Conservation (phyloP, 208 protist genomes). For the Leishmania turanica region DNA sequence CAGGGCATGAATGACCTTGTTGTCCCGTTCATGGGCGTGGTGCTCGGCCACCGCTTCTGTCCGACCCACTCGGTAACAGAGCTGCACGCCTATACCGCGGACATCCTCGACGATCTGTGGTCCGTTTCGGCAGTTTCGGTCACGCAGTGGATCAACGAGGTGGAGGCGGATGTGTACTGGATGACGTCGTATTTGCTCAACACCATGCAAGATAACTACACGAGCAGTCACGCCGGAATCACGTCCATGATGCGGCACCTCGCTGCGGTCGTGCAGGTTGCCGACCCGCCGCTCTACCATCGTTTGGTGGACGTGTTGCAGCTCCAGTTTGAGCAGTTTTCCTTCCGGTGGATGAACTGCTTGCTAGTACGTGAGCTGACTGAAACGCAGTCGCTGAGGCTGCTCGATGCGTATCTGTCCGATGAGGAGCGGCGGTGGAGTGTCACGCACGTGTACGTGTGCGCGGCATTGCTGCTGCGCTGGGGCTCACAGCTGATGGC, state of each 20-base stretch:
- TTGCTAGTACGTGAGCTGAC: constrained; percentile 90
- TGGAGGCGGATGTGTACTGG: constrained; percentile 94
- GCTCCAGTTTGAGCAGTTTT: constrained; percentile 81
- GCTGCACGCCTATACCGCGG: constrained; percentile 41
- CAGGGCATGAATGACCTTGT: constrained; percentile 96
- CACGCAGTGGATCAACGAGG: constrained; percentile 53
- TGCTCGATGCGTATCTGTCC: constrained; percentile 92
- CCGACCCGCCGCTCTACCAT: constrained; percentile 61
- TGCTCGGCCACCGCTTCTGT: constrained; percentile 63
- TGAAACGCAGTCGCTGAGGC: constrained; percentile 66
- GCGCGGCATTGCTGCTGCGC: constrained; percentile 79
- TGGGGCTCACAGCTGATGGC: constrained; percentile 61
- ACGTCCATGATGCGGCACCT: constrained; percentile 89
- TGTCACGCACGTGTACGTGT: constrained; percentile 88
- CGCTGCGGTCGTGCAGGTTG: constrained; percentile 59
- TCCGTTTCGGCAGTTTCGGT: constrained; percentile 38
- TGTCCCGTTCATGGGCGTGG: constrained; percentile 91
- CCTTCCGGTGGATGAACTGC: constrained; percentile 95
- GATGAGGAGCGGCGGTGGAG: constrained; percentile 71
- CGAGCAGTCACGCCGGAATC: constrained; percentile 88
- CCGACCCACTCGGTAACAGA: constrained; percentile 48
- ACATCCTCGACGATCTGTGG: constrained; percentile 43
- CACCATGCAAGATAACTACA: constrained; percentile 91
- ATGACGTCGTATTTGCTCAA: constrained; percentile 86
- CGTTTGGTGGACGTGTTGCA: constrained; percentile 55